Base-by-base conservation (phyloP, 176 grass and related monocot genomes). In the Typha latifolia region DNA sequence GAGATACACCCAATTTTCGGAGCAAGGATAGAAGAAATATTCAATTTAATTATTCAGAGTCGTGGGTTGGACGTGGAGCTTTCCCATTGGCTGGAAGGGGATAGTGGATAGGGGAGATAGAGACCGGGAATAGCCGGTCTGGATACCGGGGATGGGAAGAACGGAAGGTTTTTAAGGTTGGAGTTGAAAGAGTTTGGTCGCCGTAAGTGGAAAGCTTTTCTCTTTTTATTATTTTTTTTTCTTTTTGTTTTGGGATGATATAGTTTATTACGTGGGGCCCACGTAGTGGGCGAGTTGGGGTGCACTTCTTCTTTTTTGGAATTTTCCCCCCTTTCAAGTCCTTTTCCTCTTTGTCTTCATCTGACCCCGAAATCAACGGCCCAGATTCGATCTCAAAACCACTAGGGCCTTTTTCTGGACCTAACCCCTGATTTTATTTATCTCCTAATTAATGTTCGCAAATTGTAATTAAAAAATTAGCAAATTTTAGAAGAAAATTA, bases 91-190 rank as follows among this genome's bases (percentile, higher is more conserved):
- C 13, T 2, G 4, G 10, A 37, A 6, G 24, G 24, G 24, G 24
- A 14, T 53, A 15, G 51, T 13, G 4, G 13, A 53, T 53, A 53
- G 51, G 6, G 6, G 14, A 7, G 4, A 20, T 57, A n/a, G 20
- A 7, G 4, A 57, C 52, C 52, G 52, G 52, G 14, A 57, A 18
- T 21, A 20, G n/a, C 52, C 52, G 52, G 52, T 57, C 7, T 6
- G 52, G 52, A 9, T 57, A 57, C 2, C n/a, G 15, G 52, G 16
- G 52, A 26, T 0, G 4, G 7, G 3, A 8, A 5, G 34, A 37
- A 6, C 5, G 34, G 34, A 57, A 57, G n/a, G 52, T 57, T 57
- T 57, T 57, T 57, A 57, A 57, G 52, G 52, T 57, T 57, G 51
- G 14, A 5, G n/a, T n/a, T n/a, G n/a, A n/a, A n/a, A n/a, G n/a